Percentiles rank a stretch among this genome's conserved stretches.
Evolutionary conservation across 768 basidiomycete genomes (phyloP).

Genomic region (Peribolospora kevripleyi): DNA sequence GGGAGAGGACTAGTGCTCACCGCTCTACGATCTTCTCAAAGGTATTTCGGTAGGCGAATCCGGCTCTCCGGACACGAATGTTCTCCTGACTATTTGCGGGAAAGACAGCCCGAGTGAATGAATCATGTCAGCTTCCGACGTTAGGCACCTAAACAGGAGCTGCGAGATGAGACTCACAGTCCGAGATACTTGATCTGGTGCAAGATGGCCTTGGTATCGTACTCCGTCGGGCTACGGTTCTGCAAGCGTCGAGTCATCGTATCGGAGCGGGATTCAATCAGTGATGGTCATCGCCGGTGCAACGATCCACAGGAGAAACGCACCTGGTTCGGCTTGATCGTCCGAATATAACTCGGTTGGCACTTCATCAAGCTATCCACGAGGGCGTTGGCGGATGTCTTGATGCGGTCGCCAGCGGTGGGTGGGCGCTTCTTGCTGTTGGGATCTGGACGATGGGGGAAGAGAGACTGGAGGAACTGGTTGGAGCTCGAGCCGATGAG

Average conservation of each 20-base stretch:
- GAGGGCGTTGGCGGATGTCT: conserved; percentile 79
- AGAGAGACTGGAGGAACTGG: conserved; percentile 61
- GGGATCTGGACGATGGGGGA: conserved; percentile 84
- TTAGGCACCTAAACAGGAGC: too few species aligned
- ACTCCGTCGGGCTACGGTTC: conserved; percentile 75
- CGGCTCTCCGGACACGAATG: conserved; percentile 85
- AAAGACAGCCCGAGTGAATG: too few species aligned
- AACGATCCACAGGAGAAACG: too few species aligned
- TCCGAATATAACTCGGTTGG: conserved; percentile 92
- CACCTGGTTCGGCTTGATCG: conserved; percentile 69
- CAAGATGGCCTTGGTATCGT: conserved; percentile 77
- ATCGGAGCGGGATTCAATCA: too few species aligned
- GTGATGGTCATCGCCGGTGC: too few species aligned
- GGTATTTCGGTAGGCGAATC: conserved; percentile 92
- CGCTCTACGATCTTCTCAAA: conserved; percentile 98
- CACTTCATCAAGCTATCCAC: conserved; percentile 96
- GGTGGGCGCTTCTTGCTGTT: conserved; percentile 95
- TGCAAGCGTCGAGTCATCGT: conserved; percentile 20
- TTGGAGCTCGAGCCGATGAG: conserved; percentile 58
- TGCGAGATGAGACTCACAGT: conserved; percentile 18
- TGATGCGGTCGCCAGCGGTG: conserved; percentile 93
- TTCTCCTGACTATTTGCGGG: conserved; percentile 43
- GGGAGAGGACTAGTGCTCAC: conserved; percentile 7
- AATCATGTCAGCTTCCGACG: too few species aligned
- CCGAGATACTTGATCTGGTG: conserved; percentile 99